phyloP scores from a whole-genome alignment of 2,329 filamentous ascomycete genomes.

The Eurotiales sp. region DNA sequence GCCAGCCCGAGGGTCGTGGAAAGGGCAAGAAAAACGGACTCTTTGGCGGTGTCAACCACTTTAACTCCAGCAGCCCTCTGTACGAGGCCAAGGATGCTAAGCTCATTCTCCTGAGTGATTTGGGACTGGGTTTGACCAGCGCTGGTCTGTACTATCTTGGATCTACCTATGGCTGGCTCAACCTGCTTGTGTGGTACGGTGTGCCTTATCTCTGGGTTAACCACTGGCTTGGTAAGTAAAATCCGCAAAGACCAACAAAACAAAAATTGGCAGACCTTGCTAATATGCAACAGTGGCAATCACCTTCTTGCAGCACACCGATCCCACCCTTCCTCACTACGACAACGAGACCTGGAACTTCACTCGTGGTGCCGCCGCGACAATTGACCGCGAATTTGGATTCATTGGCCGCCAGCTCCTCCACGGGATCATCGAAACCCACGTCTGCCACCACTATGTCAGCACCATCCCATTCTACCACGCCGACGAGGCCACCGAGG shows the following conservation, averaged over 20 bases:
- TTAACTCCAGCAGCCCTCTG: slow-evolving; percentile 79
- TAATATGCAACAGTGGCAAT: slow-evolving; percentile 67
- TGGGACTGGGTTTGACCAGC: slow-evolving; percentile 67
- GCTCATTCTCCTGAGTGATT: slow-evolving; percentile 78
- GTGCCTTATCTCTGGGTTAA: slow-evolving; percentile 96
- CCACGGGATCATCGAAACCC: slow-evolving; percentile 96
- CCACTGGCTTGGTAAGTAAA: slow-evolving; percentile 88
- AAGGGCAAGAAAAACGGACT: slow-evolving; percentile 85
- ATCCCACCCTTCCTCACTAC: slow-evolving; percentile 92
- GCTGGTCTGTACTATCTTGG: slow-evolving; percentile 65
- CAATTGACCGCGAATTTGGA: slow-evolving; percentile 94
- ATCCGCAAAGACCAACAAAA: too few relatives aligned
- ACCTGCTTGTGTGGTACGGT: slow-evolving; percentile 92
- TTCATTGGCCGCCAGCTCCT: slow-evolving; percentile 88
- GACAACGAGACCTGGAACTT: slow-evolving; percentile 83
- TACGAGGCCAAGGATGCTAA: slow-evolving; percentile 90
- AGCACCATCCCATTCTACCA: slow-evolving; percentile 96
- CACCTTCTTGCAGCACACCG: slow-evolving; percentile 95
- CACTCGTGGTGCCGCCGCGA: slow-evolving; percentile 86
- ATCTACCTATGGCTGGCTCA: slow-evolving; percentile 75
- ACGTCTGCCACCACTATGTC: slow-evolving; percentile 97
- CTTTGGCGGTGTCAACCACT: slow-evolving; percentile 86
- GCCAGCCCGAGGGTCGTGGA: slow-evolving; percentile 87
- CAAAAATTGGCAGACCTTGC: slow-evolving; percentile 10
- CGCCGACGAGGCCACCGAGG: slow-evolving; percentile 88